Conservation (phyloP, 73 alveolate species). For the Durusdinium trenchii region DNA sequence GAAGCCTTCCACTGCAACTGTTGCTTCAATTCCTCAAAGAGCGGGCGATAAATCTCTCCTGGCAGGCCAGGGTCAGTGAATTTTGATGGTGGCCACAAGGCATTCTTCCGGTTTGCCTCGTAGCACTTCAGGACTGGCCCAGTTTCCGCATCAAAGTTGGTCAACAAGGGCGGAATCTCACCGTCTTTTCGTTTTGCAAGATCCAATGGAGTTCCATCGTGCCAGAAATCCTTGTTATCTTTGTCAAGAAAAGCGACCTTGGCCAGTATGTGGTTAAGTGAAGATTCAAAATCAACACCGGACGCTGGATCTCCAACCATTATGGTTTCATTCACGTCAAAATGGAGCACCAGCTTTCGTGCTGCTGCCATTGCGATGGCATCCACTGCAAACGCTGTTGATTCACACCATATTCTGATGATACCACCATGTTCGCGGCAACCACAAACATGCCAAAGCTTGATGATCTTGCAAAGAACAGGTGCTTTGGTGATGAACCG, state of each 20-base stretch:
- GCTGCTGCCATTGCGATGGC: no score
- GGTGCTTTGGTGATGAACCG: no score
- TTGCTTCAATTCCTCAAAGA: background rate
- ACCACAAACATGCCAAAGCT: no score
- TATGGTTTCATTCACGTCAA: constrained; percentile 64
- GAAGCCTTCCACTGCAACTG: background rate
- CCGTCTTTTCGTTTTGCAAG: background rate
- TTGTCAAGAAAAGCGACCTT: constrained; percentile 42
- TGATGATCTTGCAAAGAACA: no score
- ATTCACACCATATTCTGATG: no score
- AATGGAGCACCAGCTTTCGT: constrained; percentile 29
- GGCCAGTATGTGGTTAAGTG: constrained; percentile 29
- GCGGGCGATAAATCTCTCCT: constrained; percentile 5
- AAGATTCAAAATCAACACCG: background rate
- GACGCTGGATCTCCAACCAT: constrained; percentile 59
- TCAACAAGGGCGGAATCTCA: constrained; percentile 1
- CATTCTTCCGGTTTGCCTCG: background rate
- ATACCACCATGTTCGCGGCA: no score
- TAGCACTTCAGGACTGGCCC: background rate
- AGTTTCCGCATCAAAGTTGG: background rate
- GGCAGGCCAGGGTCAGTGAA: constrained; percentile 12
- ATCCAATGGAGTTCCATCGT: background rate
- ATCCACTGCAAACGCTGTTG: no score
- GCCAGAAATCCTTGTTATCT: constrained; percentile 10
- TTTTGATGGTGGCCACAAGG: background rate